phyloP scores from a whole-genome alignment of 2,329 filamentous ascomycete genomes.

The Cordyceps pruinosa region DNA sequence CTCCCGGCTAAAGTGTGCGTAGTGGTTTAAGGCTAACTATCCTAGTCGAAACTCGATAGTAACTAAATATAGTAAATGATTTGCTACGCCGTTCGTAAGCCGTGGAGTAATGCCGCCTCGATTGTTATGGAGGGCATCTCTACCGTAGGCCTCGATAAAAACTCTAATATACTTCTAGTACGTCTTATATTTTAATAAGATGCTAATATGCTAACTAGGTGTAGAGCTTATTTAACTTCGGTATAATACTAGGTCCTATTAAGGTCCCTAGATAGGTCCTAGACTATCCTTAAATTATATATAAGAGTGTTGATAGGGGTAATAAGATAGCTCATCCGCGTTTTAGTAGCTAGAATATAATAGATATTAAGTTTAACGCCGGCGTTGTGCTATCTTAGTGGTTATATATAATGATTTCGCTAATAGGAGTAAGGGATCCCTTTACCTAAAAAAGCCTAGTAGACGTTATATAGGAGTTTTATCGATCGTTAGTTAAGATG shows the following conservation, averaged over 20 bases:
- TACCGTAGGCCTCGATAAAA: slow-evolving; percentile 39
- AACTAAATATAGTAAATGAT: slow-evolving; percentile 54
- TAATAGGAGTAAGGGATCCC: not conserved
- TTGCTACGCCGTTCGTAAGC: slow-evolving; percentile 49
- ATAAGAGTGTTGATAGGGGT: slow-evolving; percentile 35
- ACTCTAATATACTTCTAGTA: slow-evolving; percentile 32
- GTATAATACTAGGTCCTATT: slow-evolving; percentile 43
- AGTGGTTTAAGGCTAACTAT: slow-evolving; percentile 50
- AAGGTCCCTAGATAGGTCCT: slow-evolving; percentile 59
- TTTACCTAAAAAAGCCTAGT: slow-evolving; percentile 9
- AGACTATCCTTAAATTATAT: slow-evolving; percentile 43
- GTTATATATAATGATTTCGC: slow-evolving; percentile 27
- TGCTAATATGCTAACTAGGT: slow-evolving; percentile 17
- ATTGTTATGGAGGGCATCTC: slow-evolving; percentile 45
- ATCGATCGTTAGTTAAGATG: slow-evolving; percentile 6
- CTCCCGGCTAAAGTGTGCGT: slow-evolving; percentile 51
- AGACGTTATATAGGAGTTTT: slow-evolving; percentile 8
- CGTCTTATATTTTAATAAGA: slow-evolving; percentile 15
- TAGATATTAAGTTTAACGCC: slow-evolving; percentile 40
- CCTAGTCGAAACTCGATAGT: slow-evolving; percentile 40
- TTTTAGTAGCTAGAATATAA: slow-evolving; percentile 54
- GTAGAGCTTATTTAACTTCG: slow-evolving; percentile 44
- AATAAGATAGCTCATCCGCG: slow-evolving; percentile 15
- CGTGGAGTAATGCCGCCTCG: slow-evolving; percentile 47
- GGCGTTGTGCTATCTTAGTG: slow-evolving; percentile 33